These are phyloP conservation scores for Lactarius sp. DNA, from an alignment of 768 basidiomycete genomes.

Conservation along the genomic window DNA sequence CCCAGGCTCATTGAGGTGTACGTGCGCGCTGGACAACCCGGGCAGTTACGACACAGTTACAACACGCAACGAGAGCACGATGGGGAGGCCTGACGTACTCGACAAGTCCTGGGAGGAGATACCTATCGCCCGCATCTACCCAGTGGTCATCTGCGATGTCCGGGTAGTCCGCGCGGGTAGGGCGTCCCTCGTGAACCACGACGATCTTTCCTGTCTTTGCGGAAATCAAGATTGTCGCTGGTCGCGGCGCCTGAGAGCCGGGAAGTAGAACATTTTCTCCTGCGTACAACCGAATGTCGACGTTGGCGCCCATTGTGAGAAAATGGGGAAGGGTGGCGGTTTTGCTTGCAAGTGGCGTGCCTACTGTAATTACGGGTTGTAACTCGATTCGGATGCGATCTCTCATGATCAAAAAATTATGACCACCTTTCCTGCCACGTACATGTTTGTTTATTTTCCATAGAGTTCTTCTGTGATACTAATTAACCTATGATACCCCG, in stretches of 20 bases:
- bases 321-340: no score
- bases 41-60: background rate
- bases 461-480: no score
- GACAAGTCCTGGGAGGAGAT: slow-evolving; percentile 50
- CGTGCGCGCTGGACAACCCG: slow-evolving; percentile 58
- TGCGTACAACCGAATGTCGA: slow-evolving; percentile 6
- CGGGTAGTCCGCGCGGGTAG: slow-evolving; percentile 25
- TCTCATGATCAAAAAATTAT: no score
- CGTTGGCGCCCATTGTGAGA: slow-evolving; percentile 4
- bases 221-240: slow-evolving; percentile 43
- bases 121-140: slow-evolving; percentile 37
- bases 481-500: no score
- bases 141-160: slow-evolving; percentile 30
- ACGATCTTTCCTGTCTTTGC: slow-evolving; percentile 38
- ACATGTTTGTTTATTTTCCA: no score
- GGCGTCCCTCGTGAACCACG: slow-evolving; percentile 30
- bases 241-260: slow-evolving; percentile 25
- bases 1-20: slow-evolving; percentile 92
- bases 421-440: no score
- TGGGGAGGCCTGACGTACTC: slow-evolving; percentile 39
- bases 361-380: no score
- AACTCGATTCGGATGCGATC: no score
- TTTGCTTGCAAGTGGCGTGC: no score
- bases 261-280: slow-evolving; percentile 31
- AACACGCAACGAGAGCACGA: background rate